Base-by-base conservation (phyloP, 148 eudicot species). In the Arbutus unedo region DNA sequence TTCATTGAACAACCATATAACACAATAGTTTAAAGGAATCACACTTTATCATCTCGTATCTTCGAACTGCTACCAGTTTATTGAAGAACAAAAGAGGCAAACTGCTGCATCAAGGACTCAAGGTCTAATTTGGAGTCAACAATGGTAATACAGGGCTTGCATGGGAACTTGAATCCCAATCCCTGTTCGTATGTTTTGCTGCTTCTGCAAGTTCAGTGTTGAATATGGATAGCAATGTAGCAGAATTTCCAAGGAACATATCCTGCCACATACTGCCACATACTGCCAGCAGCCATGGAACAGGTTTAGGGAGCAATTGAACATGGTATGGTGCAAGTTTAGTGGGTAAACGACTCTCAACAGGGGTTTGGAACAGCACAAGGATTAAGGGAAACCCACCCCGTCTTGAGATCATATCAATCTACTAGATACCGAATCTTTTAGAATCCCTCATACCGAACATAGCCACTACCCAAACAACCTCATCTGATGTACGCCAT, bases 11-110 rank as follows among this genome's bases (percentile, higher is more conserved):
- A 66, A 67, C 67, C 77, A 81, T 41, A 9, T 76, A 3, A 51
- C 6, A 15, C n/a, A 76, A 55, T 53, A 23, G 8, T 53, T 76
- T 51, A 38, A 31, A 53, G 62, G 16, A 77, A 55, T 8, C 79
- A 77, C 5, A 16, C 6, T 25, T 76, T 76, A 77, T 55, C 41
- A 31, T 66, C 71, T 66, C 15, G 9, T 0, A 77, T 55, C 15
- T 55, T 21, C 44, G 47, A 77, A 31, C 48, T 55, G 62, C 79
- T 77, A 55, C 48, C 7, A 77, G 18, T 77, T 55, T 72, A 72
- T 44, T 14, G 4, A 77, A 31, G 49, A 56, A 38, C 79, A 77
- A 77, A 77, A 55, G 23, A 47, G 57, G 74, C 43, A 79, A 21
- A 47, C 38, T 79, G 50, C 18, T 47, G 57, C 1, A 13, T 62